Evolutionary conservation across 805 yeast genomes (phyloP), one percentile per base, ranked within the genome.

Genomic region (Lipomyces spencermartinsiae): DNA sequence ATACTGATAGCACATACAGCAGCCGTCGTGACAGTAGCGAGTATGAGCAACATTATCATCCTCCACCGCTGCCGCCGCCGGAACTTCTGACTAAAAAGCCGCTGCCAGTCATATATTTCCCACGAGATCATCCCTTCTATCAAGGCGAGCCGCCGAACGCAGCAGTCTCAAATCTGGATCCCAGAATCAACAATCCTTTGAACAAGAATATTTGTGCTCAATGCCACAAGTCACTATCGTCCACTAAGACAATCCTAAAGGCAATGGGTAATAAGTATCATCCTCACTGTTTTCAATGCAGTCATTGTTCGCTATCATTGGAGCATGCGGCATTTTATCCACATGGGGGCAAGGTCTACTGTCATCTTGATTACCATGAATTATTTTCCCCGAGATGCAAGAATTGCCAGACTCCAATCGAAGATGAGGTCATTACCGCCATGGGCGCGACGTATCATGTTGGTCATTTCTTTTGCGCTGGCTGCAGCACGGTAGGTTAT

Each of bases 281-380:
- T 34, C 71, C 73, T 2, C 58, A 59, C 10, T 72, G 74, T 58
- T 72, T 72, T 53, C 58, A 59, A 8, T 72, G 74, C 58, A 58
- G 61, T 5, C 65, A 69, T 22, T 72, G 74, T 57, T 59, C 61
- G 1, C 46, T 59, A 12, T 58, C 63, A 9, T 61, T 71, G 8
- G 73, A 71, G 66, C 69, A 66, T 56, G 66, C 70, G 10, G 73
- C 65, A 14, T 71, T 71, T 53, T 71, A 63, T 35, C 67, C 70
- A 2, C 68, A 59, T 34, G 70, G 71, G 5, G 74, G 66, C 16
- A 58, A 46, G 55, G 63, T 80, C 71, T 71, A 79, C 68, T 66
- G 80, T 74, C 70, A 77, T 73, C 61, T 76, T 12, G 80, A 78
- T 58, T 78, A 74, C 59, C 79, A 78, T 49, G 74, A 76, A 59